These are phyloP conservation scores for Endothia cerciana DNA, from an alignment of 2,329 filamentous ascomycete species.

Conservation along the genomic window DNA sequence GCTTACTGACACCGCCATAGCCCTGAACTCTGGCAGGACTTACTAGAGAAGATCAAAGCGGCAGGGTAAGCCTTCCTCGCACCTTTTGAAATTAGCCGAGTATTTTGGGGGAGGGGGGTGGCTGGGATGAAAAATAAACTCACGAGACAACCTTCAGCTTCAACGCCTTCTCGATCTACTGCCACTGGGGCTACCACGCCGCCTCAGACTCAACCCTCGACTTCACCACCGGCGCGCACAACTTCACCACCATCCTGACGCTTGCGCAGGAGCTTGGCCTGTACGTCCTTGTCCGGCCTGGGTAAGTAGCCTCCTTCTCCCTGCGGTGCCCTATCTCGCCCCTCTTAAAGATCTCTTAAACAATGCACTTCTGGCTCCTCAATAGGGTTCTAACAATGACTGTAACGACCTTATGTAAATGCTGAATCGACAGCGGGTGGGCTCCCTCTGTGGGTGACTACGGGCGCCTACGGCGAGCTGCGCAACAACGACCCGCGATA, in stretches of 20 bases:
- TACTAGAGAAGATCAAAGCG: slow-evolving; percentile 48
- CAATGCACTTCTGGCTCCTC: no score
- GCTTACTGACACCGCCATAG: slow-evolving; percentile 24
- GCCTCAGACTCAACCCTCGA: slow-evolving; percentile 42
- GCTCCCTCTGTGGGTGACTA: slow-evolving; percentile 65
- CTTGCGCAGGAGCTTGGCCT: slow-evolving; percentile 58
- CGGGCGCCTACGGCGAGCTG: slow-evolving; percentile 58
- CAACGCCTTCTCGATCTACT: slow-evolving; percentile 49
- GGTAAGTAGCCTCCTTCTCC: slow-evolving; percentile 31
- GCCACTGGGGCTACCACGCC: slow-evolving; percentile 47
- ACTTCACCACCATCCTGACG: slow-evolving; percentile 56
- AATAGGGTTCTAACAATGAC: no score
- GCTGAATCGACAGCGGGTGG: slow-evolving; percentile 66
- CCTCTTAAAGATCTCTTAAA: background rate
- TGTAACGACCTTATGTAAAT: slow-evolving; percentile 65
- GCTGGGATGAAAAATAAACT: background rate
- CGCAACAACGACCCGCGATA: slow-evolving; percentile 57
- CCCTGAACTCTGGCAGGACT: slow-evolving; percentile 45
- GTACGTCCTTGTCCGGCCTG: slow-evolving; percentile 60
- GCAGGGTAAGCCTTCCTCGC: slow-evolving; percentile 38
- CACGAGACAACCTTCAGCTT: slow-evolving; percentile 35
- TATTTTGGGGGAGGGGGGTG: no score
- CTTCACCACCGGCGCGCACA: slow-evolving; percentile 56
- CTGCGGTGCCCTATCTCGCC: no score
- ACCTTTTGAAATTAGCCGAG: no score